phyloP scores from a whole-genome alignment of 1,284 basidiomycete genomes.

The Heimioporus retisporus region DNA sequence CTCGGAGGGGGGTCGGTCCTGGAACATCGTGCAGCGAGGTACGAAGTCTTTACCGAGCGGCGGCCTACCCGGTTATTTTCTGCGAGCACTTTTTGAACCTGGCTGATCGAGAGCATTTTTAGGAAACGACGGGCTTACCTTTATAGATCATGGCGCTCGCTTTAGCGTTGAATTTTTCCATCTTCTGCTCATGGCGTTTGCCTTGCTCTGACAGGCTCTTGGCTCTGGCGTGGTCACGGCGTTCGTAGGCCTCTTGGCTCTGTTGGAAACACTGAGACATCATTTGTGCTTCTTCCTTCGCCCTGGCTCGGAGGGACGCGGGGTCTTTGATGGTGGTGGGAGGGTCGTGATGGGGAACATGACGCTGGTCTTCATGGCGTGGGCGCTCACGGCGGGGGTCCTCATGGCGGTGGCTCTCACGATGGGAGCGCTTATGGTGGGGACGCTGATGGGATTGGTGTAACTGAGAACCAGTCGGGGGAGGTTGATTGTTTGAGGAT shows the following conservation, averaged over 20 bases:
- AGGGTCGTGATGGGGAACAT: no score
- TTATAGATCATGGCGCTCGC: slow-evolving; percentile 91
- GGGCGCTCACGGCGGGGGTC: no score
- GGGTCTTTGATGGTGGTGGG: slow-evolving; percentile 68
- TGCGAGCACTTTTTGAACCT: slow-evolving; percentile 4
- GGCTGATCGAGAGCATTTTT: not conserved
- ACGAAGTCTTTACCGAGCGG: no score
- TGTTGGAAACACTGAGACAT: slow-evolving; percentile 76
- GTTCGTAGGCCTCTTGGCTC: slow-evolving; percentile 72
- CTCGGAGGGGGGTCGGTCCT: not conserved
- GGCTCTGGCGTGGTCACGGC: slow-evolving; percentile 82
- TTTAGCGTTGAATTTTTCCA: slow-evolving; percentile 84
- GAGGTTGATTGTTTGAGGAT: no score
- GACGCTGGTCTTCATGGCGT: no score
- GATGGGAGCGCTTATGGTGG: no score
- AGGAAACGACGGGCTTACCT: slow-evolving; percentile 56
- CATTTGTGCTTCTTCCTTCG: slow-evolving; percentile 76
- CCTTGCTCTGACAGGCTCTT: slow-evolving; percentile 89
- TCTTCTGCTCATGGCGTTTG: slow-evolving; percentile 81
- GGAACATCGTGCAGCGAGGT: not conserved
- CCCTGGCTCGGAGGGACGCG: slow-evolving; percentile 74
- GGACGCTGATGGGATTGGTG: no score
- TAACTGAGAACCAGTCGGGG: no score
- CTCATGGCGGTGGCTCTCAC: no score
- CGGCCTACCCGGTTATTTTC: slow-evolving; percentile 37